These are phyloP conservation scores for Galeopsis tetrahit DNA, from an alignment of 257 asterid genomes.

Conservation along the genomic window DNA sequence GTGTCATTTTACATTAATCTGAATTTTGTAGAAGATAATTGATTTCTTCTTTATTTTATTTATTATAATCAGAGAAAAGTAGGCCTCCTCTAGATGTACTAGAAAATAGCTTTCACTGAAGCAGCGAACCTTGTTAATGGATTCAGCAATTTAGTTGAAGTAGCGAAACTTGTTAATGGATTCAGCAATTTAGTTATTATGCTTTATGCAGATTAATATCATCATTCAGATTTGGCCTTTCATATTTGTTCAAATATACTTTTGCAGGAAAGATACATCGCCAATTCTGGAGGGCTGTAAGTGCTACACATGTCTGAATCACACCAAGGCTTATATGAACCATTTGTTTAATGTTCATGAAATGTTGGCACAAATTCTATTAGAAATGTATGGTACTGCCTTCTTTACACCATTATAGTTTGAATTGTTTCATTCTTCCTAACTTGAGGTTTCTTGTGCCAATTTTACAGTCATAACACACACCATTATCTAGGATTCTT, in stretches of 20 bases:
- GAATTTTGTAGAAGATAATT: background rate
- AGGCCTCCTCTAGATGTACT: background rate
- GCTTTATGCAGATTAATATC: background rate
- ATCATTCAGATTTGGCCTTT: background rate
- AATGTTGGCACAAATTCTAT: conserved; percentile 88
- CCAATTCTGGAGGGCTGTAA: conserved; percentile 66
- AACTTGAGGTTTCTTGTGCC: conserved; percentile 9
- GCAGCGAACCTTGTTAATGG: background rate
- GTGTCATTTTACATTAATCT: background rate
- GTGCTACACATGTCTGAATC: conserved; percentile 88
- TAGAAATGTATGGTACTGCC: conserved; percentile 74
- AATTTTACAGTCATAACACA: conserved; percentile 75
- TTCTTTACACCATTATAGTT: conserved; percentile 14
- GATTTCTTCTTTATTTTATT: too few relatives aligned
- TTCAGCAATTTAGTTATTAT: background rate
- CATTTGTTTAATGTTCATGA: conserved; percentile 90
- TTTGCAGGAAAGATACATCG: conserved; percentile 75
- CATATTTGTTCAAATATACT: conserved; percentile 12
- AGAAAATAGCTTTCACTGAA: background rate
- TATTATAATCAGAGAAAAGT: too few relatives aligned
- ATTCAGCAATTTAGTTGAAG: background rate
- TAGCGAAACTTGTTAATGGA: background rate
- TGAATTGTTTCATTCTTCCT: conserved; percentile 18
- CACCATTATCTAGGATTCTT: conserved; percentile 93
- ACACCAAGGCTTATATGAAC: conserved; percentile 88